phyloP scores from a whole-genome alignment of 2,329 filamentous ascomycete genomes.

The Westerdykella ornata region DNA sequence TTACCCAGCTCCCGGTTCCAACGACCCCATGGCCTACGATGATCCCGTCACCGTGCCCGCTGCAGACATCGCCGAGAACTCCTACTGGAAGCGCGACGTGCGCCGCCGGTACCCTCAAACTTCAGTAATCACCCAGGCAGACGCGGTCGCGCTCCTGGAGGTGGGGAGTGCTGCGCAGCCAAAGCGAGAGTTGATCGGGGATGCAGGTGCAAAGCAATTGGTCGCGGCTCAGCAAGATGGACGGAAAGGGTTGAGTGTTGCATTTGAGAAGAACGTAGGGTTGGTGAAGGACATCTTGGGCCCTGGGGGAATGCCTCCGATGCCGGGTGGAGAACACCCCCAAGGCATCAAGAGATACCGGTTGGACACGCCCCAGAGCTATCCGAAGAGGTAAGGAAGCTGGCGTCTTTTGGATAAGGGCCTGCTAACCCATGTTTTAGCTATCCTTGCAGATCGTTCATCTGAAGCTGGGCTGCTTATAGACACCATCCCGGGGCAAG shows the following conservation, averaged over 20 bases:
- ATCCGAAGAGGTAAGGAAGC: conserved; percentile 33
- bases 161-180: conserved; percentile 77
- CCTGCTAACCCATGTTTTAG: conserved; percentile 16
- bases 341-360: conserved; percentile 60
- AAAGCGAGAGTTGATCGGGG: conserved; percentile 71
- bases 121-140: conserved; percentile 73
- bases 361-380: conserved; percentile 61
- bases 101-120: conserved; percentile 75
- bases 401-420: background rate
- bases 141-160: conserved; percentile 76
- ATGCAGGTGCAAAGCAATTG: conserved; percentile 65
- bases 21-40: conserved; percentile 65
- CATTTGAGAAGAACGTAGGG: conserved; percentile 60
- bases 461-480: conserved; percentile 11
- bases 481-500: conserved; percentile 1
- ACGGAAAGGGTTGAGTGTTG: conserved; percentile 61
- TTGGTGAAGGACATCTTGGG: conserved; percentile 57
- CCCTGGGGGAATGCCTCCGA: conserved; percentile 74
- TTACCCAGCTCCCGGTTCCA: conserved; percentile 69
- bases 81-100: conserved; percentile 91
- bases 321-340: conserved; percentile 63
- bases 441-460: conserved; percentile 45
- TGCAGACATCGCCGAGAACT: conserved; percentile 81
- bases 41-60: conserved; percentile 81
- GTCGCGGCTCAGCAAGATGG: conserved; percentile 71